phyloP scores from a whole-genome alignment of 352 stramenopile species.

The Phytopythium litorale region DNA sequence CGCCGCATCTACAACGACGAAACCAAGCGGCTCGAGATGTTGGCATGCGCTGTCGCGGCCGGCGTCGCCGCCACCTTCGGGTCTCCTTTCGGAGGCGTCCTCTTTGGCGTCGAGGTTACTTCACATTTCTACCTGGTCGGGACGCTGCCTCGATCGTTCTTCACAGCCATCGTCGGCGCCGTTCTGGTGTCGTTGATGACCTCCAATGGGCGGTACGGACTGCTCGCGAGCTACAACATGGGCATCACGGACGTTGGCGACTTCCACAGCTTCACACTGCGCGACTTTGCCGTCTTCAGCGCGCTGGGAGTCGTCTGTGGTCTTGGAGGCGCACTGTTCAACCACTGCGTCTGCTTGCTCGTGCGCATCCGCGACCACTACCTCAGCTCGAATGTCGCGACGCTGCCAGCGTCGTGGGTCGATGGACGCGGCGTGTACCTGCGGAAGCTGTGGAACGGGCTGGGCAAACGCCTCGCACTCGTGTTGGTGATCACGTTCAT shows the following conservation, averaged over 20 bases:
- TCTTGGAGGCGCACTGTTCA: slow-evolving; percentile 66
- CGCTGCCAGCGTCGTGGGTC: slow-evolving; percentile 11
- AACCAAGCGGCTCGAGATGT: slow-evolving; percentile 77
- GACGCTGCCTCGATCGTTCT: slow-evolving; percentile 76
- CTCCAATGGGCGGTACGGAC: slow-evolving; percentile 56
- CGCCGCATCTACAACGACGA: slow-evolving; percentile 74
- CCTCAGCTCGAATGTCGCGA: slow-evolving; percentile 13
- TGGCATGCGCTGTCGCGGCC: slow-evolving; percentile 73
- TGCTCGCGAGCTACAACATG: slow-evolving; percentile 70
- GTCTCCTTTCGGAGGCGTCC: slow-evolving; percentile 79
- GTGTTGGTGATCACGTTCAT: slow-evolving; percentile 57
- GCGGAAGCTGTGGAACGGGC: slow-evolving; percentile 28
- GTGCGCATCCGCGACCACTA: slow-evolving; percentile 59
- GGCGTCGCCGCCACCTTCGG: slow-evolving; percentile 86
- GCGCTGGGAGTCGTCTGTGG: slow-evolving; percentile 65
- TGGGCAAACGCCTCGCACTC: slow-evolving; percentile 58
- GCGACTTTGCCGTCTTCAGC: slow-evolving; percentile 58
- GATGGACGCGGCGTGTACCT: slow-evolving; percentile 6
- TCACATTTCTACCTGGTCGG: slow-evolving; percentile 83
- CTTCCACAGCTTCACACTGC: slow-evolving; percentile 31
- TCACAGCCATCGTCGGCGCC: slow-evolving; percentile 71
- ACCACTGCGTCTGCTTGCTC: slow-evolving; percentile 62
- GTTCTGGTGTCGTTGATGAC: slow-evolving; percentile 64
- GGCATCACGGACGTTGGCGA: slow-evolving; percentile 53
- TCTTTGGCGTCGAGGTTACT: slow-evolving; percentile 85